Evolutionary conservation across 2,329 filamentous ascomycete species (phyloP), one percentile per base, ranked within the genome.

Genomic region (Gyromitra esculenta): DNA sequence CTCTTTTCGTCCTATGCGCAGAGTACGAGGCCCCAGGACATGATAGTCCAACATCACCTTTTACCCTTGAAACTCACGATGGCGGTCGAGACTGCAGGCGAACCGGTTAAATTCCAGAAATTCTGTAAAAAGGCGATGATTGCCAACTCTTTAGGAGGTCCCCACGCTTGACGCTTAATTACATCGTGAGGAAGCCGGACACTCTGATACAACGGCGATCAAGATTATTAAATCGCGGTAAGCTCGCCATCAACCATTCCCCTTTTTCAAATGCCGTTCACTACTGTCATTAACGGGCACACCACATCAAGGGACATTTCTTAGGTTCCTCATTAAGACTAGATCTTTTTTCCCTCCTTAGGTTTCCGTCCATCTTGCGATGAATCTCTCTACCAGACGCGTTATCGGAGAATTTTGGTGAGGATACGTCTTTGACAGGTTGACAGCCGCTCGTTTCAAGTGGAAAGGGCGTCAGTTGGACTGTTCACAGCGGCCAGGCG

Each of bases 221-320:
- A 71, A 71, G 57, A 65, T 75, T 75, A 75, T 75, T 75, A 75
- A 75, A 75, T 75, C 65, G 72, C 72, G 72, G 72, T 59, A 75
- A 75, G 45, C 66, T 57, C 72, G 65, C 65, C 66, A 75, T 59
- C 41, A 62, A 45, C 41, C 64, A 37, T 48, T 63, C 59, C 39
- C 21, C n/a, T 35, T 48, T 45, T 62, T 71, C 57, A 63, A 75
- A 41, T 70, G 25, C 72, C 25, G 57, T 69, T 65, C 60, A 48
- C 57, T 43, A 63, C 31, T 45, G 35, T 41, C 67, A 71, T 63
- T 43, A 63, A 56, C 43, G 64, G 50, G 60, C 66, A 70, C 39
- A 50, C 66, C 72, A 13, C 60, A 37, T 52, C 41, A 48, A 56
- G 41, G 41, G 25, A 56, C 41, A 25, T 39, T 43, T 50, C 25